Percentiles rank a stretch among this genome's conserved stretches.
Evolutionary conservation across 148 eudicot genomes (phyloP).

Genomic region (Chenopodium berlandieri): DNA sequence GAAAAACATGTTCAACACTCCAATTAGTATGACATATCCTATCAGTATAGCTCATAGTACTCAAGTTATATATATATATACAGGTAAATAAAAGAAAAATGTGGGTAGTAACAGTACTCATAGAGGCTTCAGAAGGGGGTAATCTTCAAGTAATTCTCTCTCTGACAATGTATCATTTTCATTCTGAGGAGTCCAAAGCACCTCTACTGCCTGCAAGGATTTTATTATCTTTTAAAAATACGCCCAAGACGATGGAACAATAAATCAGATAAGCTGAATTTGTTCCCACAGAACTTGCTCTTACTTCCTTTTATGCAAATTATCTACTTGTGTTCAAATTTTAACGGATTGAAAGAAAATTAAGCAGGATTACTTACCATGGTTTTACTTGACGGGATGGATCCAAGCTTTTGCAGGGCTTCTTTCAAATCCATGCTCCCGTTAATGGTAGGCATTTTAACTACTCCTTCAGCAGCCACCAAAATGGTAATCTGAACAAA

Average conservation of each 20-base stretch:
- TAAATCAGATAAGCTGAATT: neutral
- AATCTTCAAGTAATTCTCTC: constrained; percentile 73
- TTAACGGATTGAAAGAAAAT: neutral
- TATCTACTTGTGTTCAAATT: neutral
- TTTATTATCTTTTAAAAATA: neutral
- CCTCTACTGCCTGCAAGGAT: constrained; percentile 69
- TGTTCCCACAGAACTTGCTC: neutral
- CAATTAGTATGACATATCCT: constrained; percentile 2
- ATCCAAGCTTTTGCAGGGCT: constrained; percentile 76
- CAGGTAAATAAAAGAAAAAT: neutral
- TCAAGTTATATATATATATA: constrained; percentile 3
- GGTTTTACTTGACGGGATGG: constrained; percentile 69
- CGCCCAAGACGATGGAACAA: neutral
- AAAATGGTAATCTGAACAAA: constrained; percentile 65
- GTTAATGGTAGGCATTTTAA: constrained; percentile 72
- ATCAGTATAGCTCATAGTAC: neutral
- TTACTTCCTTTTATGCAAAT: neutral
- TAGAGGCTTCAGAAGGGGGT: constrained; percentile 65
- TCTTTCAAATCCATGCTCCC: constrained; percentile 71
- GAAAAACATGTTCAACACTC: neutral
- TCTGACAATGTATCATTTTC: constrained; percentile 71
- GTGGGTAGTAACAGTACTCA: constrained; percentile 16
- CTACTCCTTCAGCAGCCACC: constrained; percentile 90
- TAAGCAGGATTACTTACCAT: constrained; percentile 43
- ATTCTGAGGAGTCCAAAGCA: constrained; percentile 82